These are phyloP conservation scores for Cyberlindnera galapagoensis DNA, from an alignment of 805 yeast genomes.

Conservation along the genomic window DNA sequence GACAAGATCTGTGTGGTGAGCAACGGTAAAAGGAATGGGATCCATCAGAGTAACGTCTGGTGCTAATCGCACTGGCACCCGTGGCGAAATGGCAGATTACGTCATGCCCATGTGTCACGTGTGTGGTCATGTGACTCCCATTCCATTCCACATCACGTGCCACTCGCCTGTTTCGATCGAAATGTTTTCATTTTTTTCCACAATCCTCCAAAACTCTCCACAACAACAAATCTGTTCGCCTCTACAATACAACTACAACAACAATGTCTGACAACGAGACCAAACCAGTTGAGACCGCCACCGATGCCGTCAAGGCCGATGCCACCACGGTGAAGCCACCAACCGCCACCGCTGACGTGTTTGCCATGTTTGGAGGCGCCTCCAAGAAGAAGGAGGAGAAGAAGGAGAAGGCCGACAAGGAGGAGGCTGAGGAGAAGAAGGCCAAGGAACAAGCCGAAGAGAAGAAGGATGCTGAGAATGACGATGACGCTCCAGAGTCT, in stretches of 20 bases:
- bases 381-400: slow-evolving; percentile 54
- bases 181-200: no score
- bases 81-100: no score
- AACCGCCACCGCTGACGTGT: slow-evolving; percentile 71
- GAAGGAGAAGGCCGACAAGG: slow-evolving; percentile 25
- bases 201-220: no score
- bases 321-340: slow-evolving; percentile 49
- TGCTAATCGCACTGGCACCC: no score
- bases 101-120: no score
- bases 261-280: slow-evolving; percentile 22
- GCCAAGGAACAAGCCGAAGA: slow-evolving; percentile 24
- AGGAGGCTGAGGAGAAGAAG: slow-evolving; percentile 35
- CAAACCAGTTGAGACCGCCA: slow-evolving; percentile 18
- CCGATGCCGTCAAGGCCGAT: slow-evolving; percentile 8
- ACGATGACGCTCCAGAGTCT: slow-evolving; percentile 31
- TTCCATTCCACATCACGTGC: no score
- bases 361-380: slow-evolving; percentile 93
- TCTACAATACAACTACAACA: background rate
- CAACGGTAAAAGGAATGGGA: no score
- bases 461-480: slow-evolving; percentile 29
- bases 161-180: no score
- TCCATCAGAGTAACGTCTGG: no score
- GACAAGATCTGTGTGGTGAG: no score
- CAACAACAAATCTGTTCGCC: background rate
- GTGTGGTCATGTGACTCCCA: no score